Conservation (phyloP, 2,329 filamentous ascomycete genomes). For the Scedosporium minutisporum region DNA sequence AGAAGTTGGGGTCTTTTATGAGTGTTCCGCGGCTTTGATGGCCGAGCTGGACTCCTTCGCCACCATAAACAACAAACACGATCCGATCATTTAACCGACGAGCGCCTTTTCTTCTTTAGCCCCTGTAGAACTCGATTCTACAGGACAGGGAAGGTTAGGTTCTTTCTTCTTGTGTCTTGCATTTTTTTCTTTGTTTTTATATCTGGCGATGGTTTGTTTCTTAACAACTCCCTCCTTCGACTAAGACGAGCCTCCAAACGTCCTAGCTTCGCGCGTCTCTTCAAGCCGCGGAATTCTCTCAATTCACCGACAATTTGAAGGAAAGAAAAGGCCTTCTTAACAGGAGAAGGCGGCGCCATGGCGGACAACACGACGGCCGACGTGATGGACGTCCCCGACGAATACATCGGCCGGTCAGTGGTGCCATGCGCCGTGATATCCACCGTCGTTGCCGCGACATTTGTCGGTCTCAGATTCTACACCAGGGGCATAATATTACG, state of each 20-base stretch:
- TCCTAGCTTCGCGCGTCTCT: too few relatives aligned
- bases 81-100: not conserved
- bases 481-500: conserved; percentile 22
- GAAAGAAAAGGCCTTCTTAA: too few relatives aligned
- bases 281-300: too few relatives aligned
- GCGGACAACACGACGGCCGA: not conserved
- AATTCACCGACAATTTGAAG: too few relatives aligned
- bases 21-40: not conserved
- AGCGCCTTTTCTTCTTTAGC: not conserved
- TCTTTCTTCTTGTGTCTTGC: not conserved
- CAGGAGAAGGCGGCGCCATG: not conserved
- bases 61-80: not conserved
- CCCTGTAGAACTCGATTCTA: not conserved
- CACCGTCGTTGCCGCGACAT: conserved; percentile 16
- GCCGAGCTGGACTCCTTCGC: conserved; percentile 1
- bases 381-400: conserved; percentile 3
- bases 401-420: conserved; percentile 10
- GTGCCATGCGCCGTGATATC: conserved; percentile 11
- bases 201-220: too few relatives aligned
- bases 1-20: too few relatives aligned
- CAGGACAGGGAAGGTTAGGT: not conserved
- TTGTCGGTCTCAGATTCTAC: conserved; percentile 22
- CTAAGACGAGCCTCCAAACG: too few relatives aligned
- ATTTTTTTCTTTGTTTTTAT: too few relatives aligned
- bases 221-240: not conserved